Percentiles rank a stretch among this genome's conserved stretches.
Conservation (phyloP, 257 asterid genomes). For the Forsythia viridissima region DNA sequence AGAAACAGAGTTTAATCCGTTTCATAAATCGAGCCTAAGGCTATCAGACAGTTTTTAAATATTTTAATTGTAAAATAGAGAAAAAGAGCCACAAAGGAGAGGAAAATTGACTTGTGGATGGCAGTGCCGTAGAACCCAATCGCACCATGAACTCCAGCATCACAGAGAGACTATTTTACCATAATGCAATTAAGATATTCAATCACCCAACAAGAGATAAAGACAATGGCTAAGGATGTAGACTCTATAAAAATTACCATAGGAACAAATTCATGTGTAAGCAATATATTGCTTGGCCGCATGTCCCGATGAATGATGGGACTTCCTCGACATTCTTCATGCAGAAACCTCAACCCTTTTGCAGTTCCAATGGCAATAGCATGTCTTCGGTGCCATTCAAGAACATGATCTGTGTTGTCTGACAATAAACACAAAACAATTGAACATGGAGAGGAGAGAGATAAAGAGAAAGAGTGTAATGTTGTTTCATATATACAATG, state of each 20-base stretch:
- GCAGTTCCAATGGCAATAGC: conserved; percentile 79
- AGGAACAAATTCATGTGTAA: conserved; percentile 80
- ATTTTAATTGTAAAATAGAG: neutral
- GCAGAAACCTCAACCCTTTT: conserved; percentile 75
- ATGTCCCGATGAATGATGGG: conserved; percentile 78
- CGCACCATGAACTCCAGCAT: neutral
- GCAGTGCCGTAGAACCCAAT: neutral
- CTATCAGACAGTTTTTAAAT: neutral
- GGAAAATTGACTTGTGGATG: neutral
- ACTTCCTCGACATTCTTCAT: conserved; percentile 89
- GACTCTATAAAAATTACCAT: conserved; percentile 40
- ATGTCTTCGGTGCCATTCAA: conserved; percentile 74
- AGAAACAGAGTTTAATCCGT: neutral
- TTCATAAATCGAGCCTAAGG: neutral
- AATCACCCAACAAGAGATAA: neutral
- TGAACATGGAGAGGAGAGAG: neutral
- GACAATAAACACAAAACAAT: conserved; percentile 17
- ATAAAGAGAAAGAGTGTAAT: neutral
- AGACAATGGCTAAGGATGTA: neutral
- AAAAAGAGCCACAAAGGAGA: too few species aligned
- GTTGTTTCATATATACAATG: conserved; percentile 1
- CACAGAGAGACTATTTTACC: neutral
- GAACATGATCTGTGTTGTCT: conserved; percentile 47
- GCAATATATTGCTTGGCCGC: conserved; percentile 77
- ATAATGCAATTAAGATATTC: neutral